A percentile compares a stretch with the other conserved stretches of the same genome.
These are phyloP conservation scores for Monosporascus ibericus DNA, from an alignment of 2,329 filamentous ascomycete genomes.

Conservation along the genomic window DNA sequence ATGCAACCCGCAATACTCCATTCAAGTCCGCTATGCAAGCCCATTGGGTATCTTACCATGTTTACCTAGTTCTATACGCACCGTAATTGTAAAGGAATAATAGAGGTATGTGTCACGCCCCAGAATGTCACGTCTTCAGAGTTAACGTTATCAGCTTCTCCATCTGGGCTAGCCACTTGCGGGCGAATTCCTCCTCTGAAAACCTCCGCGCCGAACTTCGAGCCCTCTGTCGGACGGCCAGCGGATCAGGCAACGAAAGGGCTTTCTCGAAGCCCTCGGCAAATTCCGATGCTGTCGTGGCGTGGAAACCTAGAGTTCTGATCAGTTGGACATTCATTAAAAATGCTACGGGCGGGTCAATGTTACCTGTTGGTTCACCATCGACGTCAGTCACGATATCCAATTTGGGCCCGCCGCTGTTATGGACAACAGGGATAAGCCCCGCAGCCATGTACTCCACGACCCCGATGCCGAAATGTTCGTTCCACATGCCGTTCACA, in stretches of 20 bases:
- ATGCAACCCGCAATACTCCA: too few species aligned
- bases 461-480: constrained; percentile 97
- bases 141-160: constrained; percentile 56
- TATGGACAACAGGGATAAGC: constrained; percentile 84
- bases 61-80: background rate
- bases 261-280: constrained; percentile 75
- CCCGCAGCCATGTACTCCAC: constrained; percentile 97
- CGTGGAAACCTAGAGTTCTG: constrained; percentile 65
- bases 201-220: constrained; percentile 76
- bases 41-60: background rate
- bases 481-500: constrained; percentile 99
- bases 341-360: background rate
- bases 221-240: constrained; percentile 70
- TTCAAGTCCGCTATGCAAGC: background rate
- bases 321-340: constrained; percentile 9
- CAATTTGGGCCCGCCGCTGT: constrained; percentile 85
- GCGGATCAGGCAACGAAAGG: constrained; percentile 62
- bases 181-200: constrained; percentile 78
- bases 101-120: background rate
- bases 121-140: background rate
- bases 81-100: background rate
- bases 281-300: constrained; percentile 71
- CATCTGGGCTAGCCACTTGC: constrained; percentile 72
- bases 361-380: constrained; percentile 67
- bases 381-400: constrained; percentile 85